Evolutionary conservation across 345 rosid species (phyloP), one percentile per base, ranked within the genome.

Genomic region (Trapa incisa): DNA sequence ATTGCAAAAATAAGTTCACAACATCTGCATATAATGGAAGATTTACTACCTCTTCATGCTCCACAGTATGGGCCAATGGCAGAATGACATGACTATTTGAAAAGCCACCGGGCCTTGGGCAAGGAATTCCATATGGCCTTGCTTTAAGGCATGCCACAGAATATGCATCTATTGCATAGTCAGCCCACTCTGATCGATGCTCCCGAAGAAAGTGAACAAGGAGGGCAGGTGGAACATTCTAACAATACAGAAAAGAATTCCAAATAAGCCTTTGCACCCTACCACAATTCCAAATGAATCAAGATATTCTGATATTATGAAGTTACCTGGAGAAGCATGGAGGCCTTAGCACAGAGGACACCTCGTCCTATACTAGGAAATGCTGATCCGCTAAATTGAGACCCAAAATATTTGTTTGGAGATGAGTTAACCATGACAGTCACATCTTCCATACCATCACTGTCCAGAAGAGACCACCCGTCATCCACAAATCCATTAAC

Each of bases 101-200:
- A 78, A 88, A 88, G 56, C 97, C 97, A 74, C 96, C 86, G 32
- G 94, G 87, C 71, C 97, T 83, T 57, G 85, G 84, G 8, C 88
- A 88, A 10, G 98, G 98, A 73, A 88, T 86, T 58, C 89, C 85
- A 62, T 84, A 93, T 15, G 97, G 91, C 73, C 82, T 90, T 38
- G 94, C 80, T 72, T 87, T 87, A 54, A 93, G 92, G 52, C 92
- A 90, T 29, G 94, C 81, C 15, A 94, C 90, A 67, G 98, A 86
- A 73, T 89, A 92, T 4, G 89, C 80, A 79, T 92, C 97, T 52
- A 92, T 87, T 10, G 90, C 98, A 61, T 87, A 86, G 78, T 93
- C 98, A 67, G 98, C 97, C 98, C 98, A 93, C 71, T 93, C 97
- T 0, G 98, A 90, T 1, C 98, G 97, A 74, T 93, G 98, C 71